These are phyloP conservation scores for Aspergillus ruber DNA, from an alignment of 2,329 filamentous ascomycete species.

Conservation along the genomic window DNA sequence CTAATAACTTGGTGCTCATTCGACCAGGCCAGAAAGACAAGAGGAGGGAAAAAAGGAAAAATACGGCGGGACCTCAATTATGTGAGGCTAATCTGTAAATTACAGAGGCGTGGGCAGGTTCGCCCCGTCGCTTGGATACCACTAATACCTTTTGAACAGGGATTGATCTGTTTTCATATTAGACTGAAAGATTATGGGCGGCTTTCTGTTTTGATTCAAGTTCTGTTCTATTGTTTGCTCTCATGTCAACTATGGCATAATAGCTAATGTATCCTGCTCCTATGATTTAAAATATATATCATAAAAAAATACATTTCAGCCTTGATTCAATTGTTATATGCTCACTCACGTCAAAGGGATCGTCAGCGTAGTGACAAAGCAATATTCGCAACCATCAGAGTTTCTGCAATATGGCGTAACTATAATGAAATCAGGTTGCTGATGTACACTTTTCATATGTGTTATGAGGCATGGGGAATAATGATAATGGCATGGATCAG, in stretches of 20 bases:
- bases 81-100: conserved; percentile 19
- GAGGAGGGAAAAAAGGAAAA: not conserved
- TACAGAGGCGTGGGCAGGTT: conserved; percentile 31
- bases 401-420: not conserved
- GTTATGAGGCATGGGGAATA: not conserved
- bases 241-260: not conserved
- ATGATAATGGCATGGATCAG: not conserved
- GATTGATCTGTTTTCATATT: conserved; percentile 11
- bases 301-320: too few relatives aligned
- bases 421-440: not conserved
- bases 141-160: conserved; percentile 9
- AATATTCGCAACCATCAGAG: too few relatives aligned
- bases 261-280: not conserved
- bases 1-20: not conserved
- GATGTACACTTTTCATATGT: not conserved
- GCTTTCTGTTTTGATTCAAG: conserved; percentile 7
- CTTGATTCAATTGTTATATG: too few relatives aligned
- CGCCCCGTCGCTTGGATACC: conserved; percentile 13
- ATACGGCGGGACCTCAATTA: not conserved
- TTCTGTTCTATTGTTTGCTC: not conserved
- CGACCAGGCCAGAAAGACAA: not conserved
- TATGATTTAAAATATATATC: not conserved
- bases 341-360: too few relatives aligned
- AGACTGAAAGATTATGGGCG: conserved; percentile 6
- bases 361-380: too few relatives aligned